Evolutionary conservation across 257 asterid species (phyloP).

Genomic region (Solanum etuberosum): DNA sequence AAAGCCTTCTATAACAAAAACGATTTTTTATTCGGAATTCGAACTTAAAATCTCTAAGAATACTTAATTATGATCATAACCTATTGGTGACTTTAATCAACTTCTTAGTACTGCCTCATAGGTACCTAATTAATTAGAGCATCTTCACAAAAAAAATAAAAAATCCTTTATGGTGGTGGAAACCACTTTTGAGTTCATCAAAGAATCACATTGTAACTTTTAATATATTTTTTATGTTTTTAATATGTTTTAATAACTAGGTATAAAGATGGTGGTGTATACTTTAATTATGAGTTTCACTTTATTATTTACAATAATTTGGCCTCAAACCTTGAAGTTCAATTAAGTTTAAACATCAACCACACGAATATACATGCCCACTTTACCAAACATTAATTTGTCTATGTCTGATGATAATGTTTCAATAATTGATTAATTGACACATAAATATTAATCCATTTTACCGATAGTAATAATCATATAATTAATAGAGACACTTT

Average conservation of each 20-base stretch:
- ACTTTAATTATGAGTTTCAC: background rate
- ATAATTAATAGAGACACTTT: background rate
- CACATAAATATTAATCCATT: background rate
- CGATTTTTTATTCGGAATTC: fast-evolving
- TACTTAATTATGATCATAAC: background rate
- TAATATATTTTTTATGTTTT: background rate
- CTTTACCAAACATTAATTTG: background rate
- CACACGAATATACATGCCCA: background rate
- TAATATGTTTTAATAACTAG: background rate
- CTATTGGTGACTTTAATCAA: background rate
- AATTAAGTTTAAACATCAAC: background rate
- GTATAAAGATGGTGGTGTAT: background rate
- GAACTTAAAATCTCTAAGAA: fast-evolving
- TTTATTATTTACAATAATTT: background rate
- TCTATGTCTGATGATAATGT: background rate
- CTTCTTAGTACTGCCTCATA: background rate
- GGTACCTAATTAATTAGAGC: background rate
- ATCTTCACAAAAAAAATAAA: background rate
- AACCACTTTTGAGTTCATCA: background rate
- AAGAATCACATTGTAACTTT: background rate
- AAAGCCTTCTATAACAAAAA: background rate
- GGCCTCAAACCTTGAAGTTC: background rate
- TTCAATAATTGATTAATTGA: background rate
- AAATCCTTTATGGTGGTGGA: background rate
- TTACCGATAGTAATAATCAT: background rate